Conservation (phyloP, 2,329 filamentous ascomycete genomes). For the Sordariomycetes sp. region DNA sequence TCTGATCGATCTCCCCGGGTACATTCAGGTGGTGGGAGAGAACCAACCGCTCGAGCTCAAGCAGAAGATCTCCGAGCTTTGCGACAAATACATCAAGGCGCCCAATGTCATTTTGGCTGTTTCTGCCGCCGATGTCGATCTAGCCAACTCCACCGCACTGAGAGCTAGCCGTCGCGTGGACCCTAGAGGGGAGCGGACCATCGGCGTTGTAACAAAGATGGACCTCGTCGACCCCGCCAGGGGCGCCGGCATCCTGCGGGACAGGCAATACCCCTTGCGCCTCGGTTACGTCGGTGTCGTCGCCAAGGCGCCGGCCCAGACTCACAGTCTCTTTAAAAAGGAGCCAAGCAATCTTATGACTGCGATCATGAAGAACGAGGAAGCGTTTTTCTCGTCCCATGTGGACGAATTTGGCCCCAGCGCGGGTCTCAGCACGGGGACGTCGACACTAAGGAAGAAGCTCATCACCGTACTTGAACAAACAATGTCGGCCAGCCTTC, state of each 20-base stretch:
- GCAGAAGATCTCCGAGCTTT: constrained; percentile 90
- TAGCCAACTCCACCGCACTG: constrained; percentile 90
- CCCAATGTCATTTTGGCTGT: constrained; percentile 97
- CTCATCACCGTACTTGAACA: constrained; percentile 95
- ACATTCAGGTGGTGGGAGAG: constrained; percentile 89
- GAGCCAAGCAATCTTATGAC: constrained; percentile 69
- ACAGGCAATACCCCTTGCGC: constrained; percentile 89
- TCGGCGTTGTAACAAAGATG: constrained; percentile 99
- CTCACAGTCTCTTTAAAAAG: constrained; percentile 70
- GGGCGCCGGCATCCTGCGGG: constrained; percentile 67
- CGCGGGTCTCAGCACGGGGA: constrained; percentile 67
- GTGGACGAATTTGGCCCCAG: constrained; percentile 68
- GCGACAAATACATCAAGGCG: constrained; percentile 94
- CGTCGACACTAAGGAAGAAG: constrained; percentile 80
- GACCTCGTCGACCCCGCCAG: constrained; percentile 81
- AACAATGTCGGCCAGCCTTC: constrained; percentile 89
- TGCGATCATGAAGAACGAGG: constrained; percentile 80
- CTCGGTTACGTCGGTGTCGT: constrained; percentile 95
- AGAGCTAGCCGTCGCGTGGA: constrained; percentile 86
- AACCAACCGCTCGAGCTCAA: constrained; percentile 88
- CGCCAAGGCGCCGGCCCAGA: constrained; percentile 58
- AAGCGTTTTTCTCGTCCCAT: constrained; percentile 76
- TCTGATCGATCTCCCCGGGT: constrained; percentile 90
- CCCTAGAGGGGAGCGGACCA: constrained; percentile 87
- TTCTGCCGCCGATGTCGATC: constrained; percentile 91